phyloP scores from a whole-genome alignment of 192 early-diverging fungal genomes.

The Paraglomus brasilianum region DNA sequence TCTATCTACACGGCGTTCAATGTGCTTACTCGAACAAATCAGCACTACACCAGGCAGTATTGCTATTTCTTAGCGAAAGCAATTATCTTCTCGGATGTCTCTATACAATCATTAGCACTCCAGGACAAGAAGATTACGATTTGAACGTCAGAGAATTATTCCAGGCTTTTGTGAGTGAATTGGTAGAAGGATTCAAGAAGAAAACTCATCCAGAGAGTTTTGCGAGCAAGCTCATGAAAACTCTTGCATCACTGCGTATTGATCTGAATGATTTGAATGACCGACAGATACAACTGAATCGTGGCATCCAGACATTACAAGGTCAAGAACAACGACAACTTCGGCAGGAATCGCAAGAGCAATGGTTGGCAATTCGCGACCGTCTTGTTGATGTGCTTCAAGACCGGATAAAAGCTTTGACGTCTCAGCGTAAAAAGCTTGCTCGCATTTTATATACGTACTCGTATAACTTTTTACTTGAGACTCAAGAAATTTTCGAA shows the following conservation, averaged over 20 bases:
- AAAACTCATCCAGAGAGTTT: constrained; percentile 43
- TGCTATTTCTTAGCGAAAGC: constrained; percentile 67
- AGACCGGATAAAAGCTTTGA: constrained; percentile 40
- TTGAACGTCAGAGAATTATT: constrained; percentile 46
- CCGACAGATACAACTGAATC: constrained; percentile 48
- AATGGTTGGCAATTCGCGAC: constrained; percentile 30
- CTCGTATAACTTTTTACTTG: constrained; percentile 40
- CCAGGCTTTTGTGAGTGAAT: constrained; percentile 41
- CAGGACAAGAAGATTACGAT: constrained; percentile 44
- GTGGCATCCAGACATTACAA: constrained; percentile 45
- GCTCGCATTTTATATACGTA: constrained; percentile 46
- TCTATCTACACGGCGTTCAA: constrained; percentile 57
- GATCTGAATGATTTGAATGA: constrained; percentile 40
- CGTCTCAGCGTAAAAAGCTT: constrained; percentile 42
- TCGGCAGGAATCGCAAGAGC: constrained; percentile 5
- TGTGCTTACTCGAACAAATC: constrained; percentile 57
- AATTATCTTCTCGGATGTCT: constrained; percentile 58
- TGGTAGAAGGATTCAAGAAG: constrained; percentile 30
- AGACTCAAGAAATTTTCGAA: constrained; percentile 36
- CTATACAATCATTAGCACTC: constrained; percentile 52
- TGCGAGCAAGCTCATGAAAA: constrained; percentile 50
- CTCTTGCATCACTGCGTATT: constrained; percentile 48
- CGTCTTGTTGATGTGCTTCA: constrained; percentile 42
- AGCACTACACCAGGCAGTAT: constrained; percentile 62
- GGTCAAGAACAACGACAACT: not conserved